A percentile compares a stretch with the other conserved stretches of the same genome.
Conservation (phyloP, 371 early-diverging fungal genomes). For the Conidiobolus incongruus region DNA sequence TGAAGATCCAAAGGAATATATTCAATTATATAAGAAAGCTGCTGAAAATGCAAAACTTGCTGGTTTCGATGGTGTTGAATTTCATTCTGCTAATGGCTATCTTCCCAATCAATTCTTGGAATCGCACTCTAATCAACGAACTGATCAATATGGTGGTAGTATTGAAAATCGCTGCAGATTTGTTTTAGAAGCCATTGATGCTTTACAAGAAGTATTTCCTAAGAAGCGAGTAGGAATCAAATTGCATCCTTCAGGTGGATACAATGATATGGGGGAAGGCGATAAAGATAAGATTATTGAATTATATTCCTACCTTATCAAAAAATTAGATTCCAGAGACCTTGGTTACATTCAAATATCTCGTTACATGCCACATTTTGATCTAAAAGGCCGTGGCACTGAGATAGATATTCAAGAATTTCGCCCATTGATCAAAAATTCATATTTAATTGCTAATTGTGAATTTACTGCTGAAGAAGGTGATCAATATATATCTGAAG, state of each 20-base stretch:
- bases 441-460: slow-evolving; percentile 23
- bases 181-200: slow-evolving; percentile 14
- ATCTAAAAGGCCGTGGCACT: slow-evolving; percentile 27
- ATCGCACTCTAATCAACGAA: slow-evolving; percentile 21
- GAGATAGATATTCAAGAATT: not conserved
- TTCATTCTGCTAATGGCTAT: slow-evolving; percentile 42
- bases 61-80: slow-evolving; percentile 41
- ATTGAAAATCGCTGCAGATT: slow-evolving; percentile 24
- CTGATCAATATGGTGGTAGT: slow-evolving; percentile 32
- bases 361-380: slow-evolving; percentile 12
- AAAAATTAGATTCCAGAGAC: slow-evolving; percentile 24
- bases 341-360: slow-evolving; percentile 26
- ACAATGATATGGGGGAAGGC: slow-evolving; percentile 32
- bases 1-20: slow-evolving; percentile 29
- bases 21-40: slow-evolving; percentile 17
- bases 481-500: slow-evolving; percentile 3
- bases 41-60: slow-evolving; percentile 7
- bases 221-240: slow-evolving; percentile 35
- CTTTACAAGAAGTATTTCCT: slow-evolving; percentile 7
- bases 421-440: slow-evolving; percentile 34
- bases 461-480: slow-evolving; percentile 37
- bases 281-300: slow-evolving; percentile 17
- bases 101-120: slow-evolving; percentile 29
- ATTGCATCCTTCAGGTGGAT: slow-evolving; percentile 20
- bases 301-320: slow-evolving; percentile 29